Base-by-base conservation (phyloP, 2,329 filamentous ascomycete species). In the Mycosphaerella sp. region DNA sequence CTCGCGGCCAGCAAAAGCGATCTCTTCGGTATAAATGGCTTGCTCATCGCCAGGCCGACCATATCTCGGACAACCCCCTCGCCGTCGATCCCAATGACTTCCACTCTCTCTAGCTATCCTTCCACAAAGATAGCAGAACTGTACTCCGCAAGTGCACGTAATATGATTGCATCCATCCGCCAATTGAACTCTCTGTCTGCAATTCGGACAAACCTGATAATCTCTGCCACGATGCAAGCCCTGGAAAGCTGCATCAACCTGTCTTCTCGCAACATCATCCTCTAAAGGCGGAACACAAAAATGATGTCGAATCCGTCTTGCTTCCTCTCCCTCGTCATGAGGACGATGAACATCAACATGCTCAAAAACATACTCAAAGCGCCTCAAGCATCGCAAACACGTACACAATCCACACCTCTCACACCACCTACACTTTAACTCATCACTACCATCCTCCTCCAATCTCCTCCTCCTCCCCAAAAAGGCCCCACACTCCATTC, bases 141-240 rank as follows among this genome's bases (percentile, higher is more conserved):
- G 41, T 9, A 48, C 42, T 10, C 52, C 52, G 32, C 55, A 57
- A 8, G 43, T 41, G 34, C 57, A 59, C 6, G 50, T 55, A 32
- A 59, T 50, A 32, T 59, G 57, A 9, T 58, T 54, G 44, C 57
- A 59, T 10, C 50, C 57, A 28, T 54, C 55, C 14, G 25, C 37
- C 5, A 59, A 44, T 42, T 58, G 44, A 12, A 54, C 37, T 4
- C 42, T 30, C 18, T 28, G 32, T 10, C 35, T 25, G 32, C 57
- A 59, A 17, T 45, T 41, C 5, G 58, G 58, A 25, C 58, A 60
- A 25, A 44, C 45, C 25, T 60, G 58, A 18, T 57, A 60, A 17
- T 59, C 41, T 30, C 49, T 53, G 1, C 58, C 58, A 34, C 52
- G 54, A 12, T 12, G 21, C 6, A 58, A 44, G 12, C 54, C 56